Evolutionary conservation across 805 yeast genomes (phyloP), one percentile per base, ranked within the genome.

Genomic region (Ogataea dorogensis): DNA sequence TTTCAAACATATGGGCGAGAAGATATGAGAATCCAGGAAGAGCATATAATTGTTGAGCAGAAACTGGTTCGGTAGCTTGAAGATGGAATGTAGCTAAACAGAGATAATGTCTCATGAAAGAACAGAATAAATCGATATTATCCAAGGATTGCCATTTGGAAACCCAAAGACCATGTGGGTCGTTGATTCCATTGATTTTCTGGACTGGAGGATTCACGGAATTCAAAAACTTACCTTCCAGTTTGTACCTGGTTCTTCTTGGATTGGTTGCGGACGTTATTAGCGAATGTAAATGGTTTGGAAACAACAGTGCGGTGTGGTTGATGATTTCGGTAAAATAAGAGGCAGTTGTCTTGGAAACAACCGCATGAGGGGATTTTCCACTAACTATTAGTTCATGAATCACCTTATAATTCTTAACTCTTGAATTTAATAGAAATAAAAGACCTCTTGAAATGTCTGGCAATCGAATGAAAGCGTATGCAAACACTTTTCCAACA

Each of bases 401-500:
- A 5, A 56, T 18, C 14, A 46, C 43, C 18, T 66, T 70, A 37
- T 72, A 63, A 7, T 68, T 57, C 24, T 56, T 50, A 43, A 74
- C 72, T 52, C 76, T 77, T 28, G 78, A 73, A 48, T 75, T 77
- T 26, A 80, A 58, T 14, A 79, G 51, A 44, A 80, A 80, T 28
- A 78, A 52, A 24, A 80, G 54, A 1, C 81, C 80, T 33, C 67
- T 67, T 12, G 82, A 74, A 4, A 81, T 71, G 17, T 71, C 67
- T 0, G 79, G 77, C 3, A 80, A 58, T 42, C 68, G 61, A 53
- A 73, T 72, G 44, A 70, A 83, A 3, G 77, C 63, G 50, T 77
- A 75, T 1, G 88, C 88, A 54, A 83, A 71, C 3, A 79, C 71
- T 50, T 83, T 82, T 5, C 91, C 91, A 9, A 77, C 64, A 47